These are phyloP conservation scores for Margaritispora aquatica DNA, from an alignment of 495 filamentous ascomycete species.

Conservation along the genomic window DNA sequence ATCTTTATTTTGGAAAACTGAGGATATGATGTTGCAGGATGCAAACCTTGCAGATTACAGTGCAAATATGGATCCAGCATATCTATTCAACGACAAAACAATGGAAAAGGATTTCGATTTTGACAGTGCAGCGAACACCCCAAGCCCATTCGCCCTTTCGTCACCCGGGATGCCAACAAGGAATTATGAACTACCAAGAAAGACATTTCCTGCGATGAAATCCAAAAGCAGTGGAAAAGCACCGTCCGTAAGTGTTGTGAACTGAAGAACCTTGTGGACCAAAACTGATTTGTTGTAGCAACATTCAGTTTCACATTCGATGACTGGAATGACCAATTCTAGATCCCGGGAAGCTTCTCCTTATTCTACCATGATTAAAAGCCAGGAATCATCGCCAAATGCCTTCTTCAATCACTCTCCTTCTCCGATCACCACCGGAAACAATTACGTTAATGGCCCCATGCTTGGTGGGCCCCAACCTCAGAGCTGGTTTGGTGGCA, in stretches of 20 bases:
- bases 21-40: slow-evolving; percentile 28
- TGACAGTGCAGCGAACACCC: slow-evolving; percentile 62
- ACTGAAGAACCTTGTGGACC: background rate
- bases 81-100: slow-evolving; percentile 47
- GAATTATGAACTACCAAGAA: slow-evolving; percentile 20
- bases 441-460: slow-evolving; percentile 32
- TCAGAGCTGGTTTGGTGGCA: slow-evolving; percentile 16
- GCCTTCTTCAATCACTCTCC: slow-evolving; percentile 47
- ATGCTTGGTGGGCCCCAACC: slow-evolving; percentile 19
- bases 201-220: slow-evolving; percentile 16
- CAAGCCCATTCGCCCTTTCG: slow-evolving; percentile 40
- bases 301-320: slow-evolving; percentile 31
- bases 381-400: slow-evolving; percentile 38
- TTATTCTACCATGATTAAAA: slow-evolving; percentile 34
- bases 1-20: slow-evolving; percentile 27
- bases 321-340: slow-evolving; percentile 31
- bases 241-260: slow-evolving; percentile 23
- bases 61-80: slow-evolving; percentile 28
- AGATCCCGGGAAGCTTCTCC: slow-evolving; percentile 45
- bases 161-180: slow-evolving; percentile 24
- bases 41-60: slow-evolving; percentile 12
- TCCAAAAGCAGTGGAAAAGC: slow-evolving; percentile 26
- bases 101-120: slow-evolving; percentile 67
- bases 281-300: slow-evolving; percentile 24
- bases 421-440: slow-evolving; percentile 40